Base-by-base conservation (phyloP, 2,329 filamentous ascomycete species). In the Ophiostoma populinum region DNA sequence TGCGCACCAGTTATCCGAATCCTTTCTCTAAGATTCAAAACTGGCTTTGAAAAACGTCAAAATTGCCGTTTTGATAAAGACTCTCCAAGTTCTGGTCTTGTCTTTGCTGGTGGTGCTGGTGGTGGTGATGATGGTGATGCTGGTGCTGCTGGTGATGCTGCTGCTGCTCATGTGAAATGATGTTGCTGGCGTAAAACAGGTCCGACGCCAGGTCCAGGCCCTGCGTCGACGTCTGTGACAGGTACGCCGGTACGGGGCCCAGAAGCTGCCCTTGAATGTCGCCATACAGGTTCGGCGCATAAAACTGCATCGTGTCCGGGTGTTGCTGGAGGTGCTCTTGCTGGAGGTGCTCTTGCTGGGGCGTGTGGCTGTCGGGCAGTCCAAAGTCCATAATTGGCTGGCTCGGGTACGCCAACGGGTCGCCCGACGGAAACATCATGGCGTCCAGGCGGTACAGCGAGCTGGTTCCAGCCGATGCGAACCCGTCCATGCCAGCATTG, bases 381-480 rank as follows among this genome's bases (percentile, higher is more conserved):
- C 31, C 31, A 22, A 69, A 59, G 45, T 70, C 62, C 58, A 77
- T 74, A 59, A 78, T 70, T 0, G 78, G 74, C 43, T 82, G 50
- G 45, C 77, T 82, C 0, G 79, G 80, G 47, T 87, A 90, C 0
- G 75, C 77, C 42, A 87, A 78, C 0, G 80, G 79, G 46, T 87
- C 80, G 22, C 70, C 67, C 0, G 78, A 77, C 1, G 79, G 75
- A 47, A 87, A 87, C 76, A 87, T 85, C 57, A 86, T 71, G 4
- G 75, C 71, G 39, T 76, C 76, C 6, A 86, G 64, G 49, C 81
- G 79, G 43, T 78, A 69, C 12, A 85, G 58, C 5, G 59, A 56
- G 45, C 59, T 67, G 31, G 55, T 50, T 21, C 46, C 32, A 7
- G 20, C 16, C 7, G 37, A 20, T 5, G 11, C 15, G 6, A 25